Evolutionary conservation across 2,329 filamentous ascomycete genomes (phyloP), one percentile per base, ranked within the genome.

Genomic region (Aspergillus proliferans): DNA sequence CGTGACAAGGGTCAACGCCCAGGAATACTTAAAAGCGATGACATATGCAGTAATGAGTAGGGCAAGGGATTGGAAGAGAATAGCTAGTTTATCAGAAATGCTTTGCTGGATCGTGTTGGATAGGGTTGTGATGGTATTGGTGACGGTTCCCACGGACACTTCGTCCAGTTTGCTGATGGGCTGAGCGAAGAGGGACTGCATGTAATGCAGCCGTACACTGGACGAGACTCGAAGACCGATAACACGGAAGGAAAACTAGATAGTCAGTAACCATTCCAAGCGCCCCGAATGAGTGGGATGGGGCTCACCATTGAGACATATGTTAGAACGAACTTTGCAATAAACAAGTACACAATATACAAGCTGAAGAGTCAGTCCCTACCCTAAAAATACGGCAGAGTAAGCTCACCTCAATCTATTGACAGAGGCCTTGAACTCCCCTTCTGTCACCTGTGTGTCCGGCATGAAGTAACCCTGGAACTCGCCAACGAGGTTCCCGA

Each of bases 281-380:
- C 22, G 4, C 22, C 22, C 22, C 5, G 22, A 6, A 22, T 22
- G 22, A 22, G 22, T 22, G 22, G 4, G 3, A 22, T 22, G 5
- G 7, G 21, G 18, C 65, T 54, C 64, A 80, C 77, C 55, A 77
- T 76, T 51, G 79, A 78, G 15, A 79, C 57, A 52, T 82, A 83
- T 0, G 72, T 75, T n/a, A 82, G 62, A 3, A 69, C 55, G 36
- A 82, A 77, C 47, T 79, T 79, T 12, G 65, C 79, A 18, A 80
- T 66, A 52, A 83, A 82, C 1, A 84, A 68, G 57, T 81, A 82
- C 12, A 83, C 66, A 51, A 82, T 80, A 53, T 74, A 79, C n/a
- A 80, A 59, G 6, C 78, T 81, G 26, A 30, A 30, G 26, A 30
- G 26, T 30, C 26, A 30, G 26, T 30, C 26, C 8, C 9, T 12